These are phyloP conservation scores for Rhodomyrtus psidioides DNA, from an alignment of 441 rosid genomes.

Conservation along the genomic window DNA sequence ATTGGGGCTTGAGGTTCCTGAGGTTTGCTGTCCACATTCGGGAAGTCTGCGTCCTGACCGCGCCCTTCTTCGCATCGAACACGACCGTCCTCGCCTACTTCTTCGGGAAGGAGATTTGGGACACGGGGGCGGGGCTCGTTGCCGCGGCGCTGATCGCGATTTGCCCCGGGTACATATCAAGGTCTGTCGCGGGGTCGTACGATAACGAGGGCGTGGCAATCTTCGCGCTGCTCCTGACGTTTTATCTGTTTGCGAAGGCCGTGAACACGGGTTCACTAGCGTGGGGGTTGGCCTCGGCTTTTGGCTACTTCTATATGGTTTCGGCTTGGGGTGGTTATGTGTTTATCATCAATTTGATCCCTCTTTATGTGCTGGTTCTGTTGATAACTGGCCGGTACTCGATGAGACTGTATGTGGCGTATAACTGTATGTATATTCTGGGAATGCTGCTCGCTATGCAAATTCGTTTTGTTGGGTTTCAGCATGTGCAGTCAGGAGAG, in stretches of 20 bases:
- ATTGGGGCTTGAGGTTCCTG: constrained; percentile 60
- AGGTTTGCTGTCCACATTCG: constrained; percentile 88
- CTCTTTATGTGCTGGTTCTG: constrained; percentile 86
- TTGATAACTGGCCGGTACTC: constrained; percentile 90
- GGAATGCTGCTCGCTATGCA: constrained; percentile 99
- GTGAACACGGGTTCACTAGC: constrained; percentile 87
- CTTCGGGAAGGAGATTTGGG: constrained; percentile 97
- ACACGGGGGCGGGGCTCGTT: constrained; percentile 85
- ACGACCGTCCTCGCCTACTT: constrained; percentile 93
- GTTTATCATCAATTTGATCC: constrained; percentile 87
- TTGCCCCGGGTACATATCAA: constrained; percentile 90
- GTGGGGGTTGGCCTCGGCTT: constrained; percentile 88
- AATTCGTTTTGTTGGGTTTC: constrained; percentile 96
- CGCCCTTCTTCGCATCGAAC: constrained; percentile 92
- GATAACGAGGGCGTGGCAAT: constrained; percentile 94
- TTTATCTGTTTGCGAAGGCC: constrained; percentile 88
- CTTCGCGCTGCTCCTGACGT: constrained; percentile 73
- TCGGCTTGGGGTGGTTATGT: constrained; percentile 99
- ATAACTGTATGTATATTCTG: constrained; percentile 80
- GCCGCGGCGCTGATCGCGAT: constrained; percentile 85
- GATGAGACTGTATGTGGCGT: constrained; percentile 80
- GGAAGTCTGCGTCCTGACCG: constrained; percentile 93
- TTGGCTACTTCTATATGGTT: constrained; percentile 96
- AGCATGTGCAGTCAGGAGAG: constrained; percentile 98
- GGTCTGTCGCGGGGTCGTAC: constrained; percentile 92